phyloP scores from a whole-genome alignment of 1,284 basidiomycete genomes.

The Porogramme epimiltina region DNA sequence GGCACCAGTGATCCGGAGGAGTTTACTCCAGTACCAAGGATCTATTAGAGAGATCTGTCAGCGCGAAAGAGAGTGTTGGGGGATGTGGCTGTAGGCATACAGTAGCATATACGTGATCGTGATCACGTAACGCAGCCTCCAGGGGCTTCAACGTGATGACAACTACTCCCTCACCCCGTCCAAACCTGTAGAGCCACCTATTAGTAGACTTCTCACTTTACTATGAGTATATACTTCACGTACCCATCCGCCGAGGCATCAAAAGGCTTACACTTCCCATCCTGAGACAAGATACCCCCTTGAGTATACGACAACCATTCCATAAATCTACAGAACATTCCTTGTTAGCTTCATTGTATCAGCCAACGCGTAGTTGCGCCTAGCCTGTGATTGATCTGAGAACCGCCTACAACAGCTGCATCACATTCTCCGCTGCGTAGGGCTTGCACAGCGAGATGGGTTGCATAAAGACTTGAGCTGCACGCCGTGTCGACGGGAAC shows the following conservation, averaged over 20 bases:
- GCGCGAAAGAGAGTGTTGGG: not conserved
- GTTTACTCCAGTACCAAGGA: conserved; percentile 42
- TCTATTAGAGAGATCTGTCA: conserved; percentile 22
- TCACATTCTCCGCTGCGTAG: conserved; percentile 47
- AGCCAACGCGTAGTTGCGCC: conserved; percentile 2
- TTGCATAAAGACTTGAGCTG: conserved; percentile 45
- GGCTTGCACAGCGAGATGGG: conserved; percentile 49
- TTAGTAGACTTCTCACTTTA: too few species aligned
- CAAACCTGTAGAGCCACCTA: too few species aligned
- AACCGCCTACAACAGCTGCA: conserved; percentile 49
- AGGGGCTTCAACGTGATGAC: conserved; percentile 31
- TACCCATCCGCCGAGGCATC: conserved; percentile 50
- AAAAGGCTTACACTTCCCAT: conserved; percentile 52
- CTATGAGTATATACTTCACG: too few species aligned
- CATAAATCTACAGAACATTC: conserved; percentile 13
- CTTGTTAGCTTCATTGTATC: not conserved
- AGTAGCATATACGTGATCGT: conserved; percentile 31
- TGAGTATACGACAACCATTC: conserved; percentile 35
- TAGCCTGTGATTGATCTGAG: conserved; percentile 44
- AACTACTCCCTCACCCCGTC: conserved; percentile 27
- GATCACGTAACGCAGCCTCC: conserved; percentile 28
- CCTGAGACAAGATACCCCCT: conserved; percentile 41
- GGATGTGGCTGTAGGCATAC: conserved; percentile 21
- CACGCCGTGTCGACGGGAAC: conserved; percentile 53
- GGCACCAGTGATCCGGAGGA: conserved; percentile 39